Percentiles rank a stretch among this genome's conserved stretches.
Evolutionary conservation across 306 rosid genomes (phyloP).

Genomic region (Arachis hypogaea): DNA sequence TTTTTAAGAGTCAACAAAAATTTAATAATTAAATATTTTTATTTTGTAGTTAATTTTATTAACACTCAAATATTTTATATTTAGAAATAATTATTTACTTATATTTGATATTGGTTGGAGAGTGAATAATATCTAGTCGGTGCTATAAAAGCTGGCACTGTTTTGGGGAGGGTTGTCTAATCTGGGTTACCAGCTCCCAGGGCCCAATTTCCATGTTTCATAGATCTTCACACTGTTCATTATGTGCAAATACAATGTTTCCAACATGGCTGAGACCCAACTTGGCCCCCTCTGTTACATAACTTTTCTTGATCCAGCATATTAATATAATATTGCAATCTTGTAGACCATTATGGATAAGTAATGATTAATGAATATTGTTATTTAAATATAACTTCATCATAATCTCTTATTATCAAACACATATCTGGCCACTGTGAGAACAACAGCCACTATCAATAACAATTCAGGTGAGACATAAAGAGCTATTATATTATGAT

Average conservation of each 20-base stretch:
- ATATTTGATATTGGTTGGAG: neutral
- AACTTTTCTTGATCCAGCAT: slow-evolving; percentile 13
- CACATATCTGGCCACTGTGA: neutral
- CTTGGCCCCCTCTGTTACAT: slow-evolving; percentile 5
- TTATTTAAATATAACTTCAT: too few relatives aligned
- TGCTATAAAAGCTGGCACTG: slow-evolving; percentile 19
- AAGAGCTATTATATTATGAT: too few relatives aligned
- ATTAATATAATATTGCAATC: neutral
- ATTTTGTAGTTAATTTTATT: too few relatives aligned
- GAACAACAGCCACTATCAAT: neutral
- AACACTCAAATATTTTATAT: too few relatives aligned
- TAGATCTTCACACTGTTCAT: neutral
- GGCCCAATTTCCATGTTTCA: slow-evolving; percentile 14
- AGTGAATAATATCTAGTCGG: slow-evolving; percentile 37
- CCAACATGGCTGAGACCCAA: slow-evolving; percentile 7
- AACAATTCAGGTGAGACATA: neutral
- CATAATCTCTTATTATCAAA: neutral
- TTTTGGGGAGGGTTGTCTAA: neutral
- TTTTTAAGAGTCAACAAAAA: too few relatives aligned
- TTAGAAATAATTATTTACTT: too few relatives aligned
- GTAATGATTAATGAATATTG: too few relatives aligned
- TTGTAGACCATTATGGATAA: neutral
- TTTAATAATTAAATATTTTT: too few relatives aligned
- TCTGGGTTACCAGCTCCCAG: slow-evolving; percentile 12
- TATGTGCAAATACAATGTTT: neutral